These are phyloP conservation scores for Chaetoceros tenuissimus DNA, from an alignment of 108 stramenopile genomes.

Conservation along the genomic window DNA sequence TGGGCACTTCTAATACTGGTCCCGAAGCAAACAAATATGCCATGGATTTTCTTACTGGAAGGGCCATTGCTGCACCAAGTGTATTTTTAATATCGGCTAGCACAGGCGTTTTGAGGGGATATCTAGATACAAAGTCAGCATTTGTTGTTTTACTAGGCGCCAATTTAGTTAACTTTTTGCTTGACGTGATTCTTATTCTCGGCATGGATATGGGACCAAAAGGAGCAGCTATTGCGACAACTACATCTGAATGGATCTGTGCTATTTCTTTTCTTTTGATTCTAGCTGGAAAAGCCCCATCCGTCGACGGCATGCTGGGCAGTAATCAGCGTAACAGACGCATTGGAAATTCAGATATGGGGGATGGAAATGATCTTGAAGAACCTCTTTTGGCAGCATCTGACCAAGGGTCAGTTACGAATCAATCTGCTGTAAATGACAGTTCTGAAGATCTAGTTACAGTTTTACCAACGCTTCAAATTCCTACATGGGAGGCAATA, in stretches of 20 bases:
- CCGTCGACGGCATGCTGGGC: constrained; percentile 44
- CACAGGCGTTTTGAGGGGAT: constrained; percentile 76
- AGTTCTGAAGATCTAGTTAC: constrained; percentile 9
- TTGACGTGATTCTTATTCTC: constrained; percentile 62
- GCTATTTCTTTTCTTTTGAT: constrained; percentile 63
- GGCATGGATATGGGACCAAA: constrained; percentile 49
- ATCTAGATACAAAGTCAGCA: constrained; percentile 79
- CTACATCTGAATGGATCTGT: constrained; percentile 74
- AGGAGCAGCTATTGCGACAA: constrained; percentile 83
- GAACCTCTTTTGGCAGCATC: constrained; percentile 2
- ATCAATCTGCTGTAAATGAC: constrained; percentile 1
- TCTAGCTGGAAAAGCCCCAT: constrained; percentile 50
- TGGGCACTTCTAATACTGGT: constrained; percentile 66
- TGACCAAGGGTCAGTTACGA: neutral
- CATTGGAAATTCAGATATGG: neutral
- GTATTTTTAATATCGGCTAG: constrained; percentile 69
- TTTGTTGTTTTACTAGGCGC: constrained; percentile 53
- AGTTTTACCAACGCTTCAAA: constrained; percentile 37
- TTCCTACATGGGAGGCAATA: constrained; percentile 66
- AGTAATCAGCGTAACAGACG: constrained; percentile 12
- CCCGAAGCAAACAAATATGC: constrained; percentile 50
- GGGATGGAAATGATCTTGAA: neutral
- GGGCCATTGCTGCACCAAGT: constrained; percentile 71
- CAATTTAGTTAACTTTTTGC: constrained; percentile 58
- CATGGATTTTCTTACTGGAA: constrained; percentile 47